A percentile compares a stretch with the other conserved stretches of the same genome.
phyloP scores from a whole-genome alignment of 2,329 filamentous ascomycete species.

The Podosphaera leucotricha region DNA sequence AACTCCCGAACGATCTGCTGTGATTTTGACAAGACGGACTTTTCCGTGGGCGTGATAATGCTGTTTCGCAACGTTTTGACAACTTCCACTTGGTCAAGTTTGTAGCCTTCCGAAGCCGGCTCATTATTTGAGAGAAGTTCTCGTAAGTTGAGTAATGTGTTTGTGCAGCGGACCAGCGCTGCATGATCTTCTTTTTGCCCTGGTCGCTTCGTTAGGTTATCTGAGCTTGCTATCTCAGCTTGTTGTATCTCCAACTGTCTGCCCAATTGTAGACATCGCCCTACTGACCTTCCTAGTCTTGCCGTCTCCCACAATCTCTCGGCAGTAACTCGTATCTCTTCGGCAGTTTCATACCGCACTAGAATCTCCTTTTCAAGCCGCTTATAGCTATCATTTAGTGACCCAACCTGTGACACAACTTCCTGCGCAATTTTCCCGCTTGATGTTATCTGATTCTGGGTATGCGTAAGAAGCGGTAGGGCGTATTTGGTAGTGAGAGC shows the following conservation, averaged over 20 bases:
- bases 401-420: constrained; percentile 57
- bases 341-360: constrained; percentile 63
- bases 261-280: constrained; percentile 57
- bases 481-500: constrained; percentile 66
- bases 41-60: constrained; percentile 48
- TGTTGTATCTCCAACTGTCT: constrained; percentile 75
- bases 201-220: constrained; percentile 16
- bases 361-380: constrained; percentile 72
- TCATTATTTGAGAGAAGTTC: constrained; percentile 46
- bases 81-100: constrained; percentile 49
- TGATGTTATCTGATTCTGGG: constrained; percentile 47
- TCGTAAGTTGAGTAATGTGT: constrained; percentile 53
- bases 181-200: constrained; percentile 39
- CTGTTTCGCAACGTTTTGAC: constrained; percentile 47
- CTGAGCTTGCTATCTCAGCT: constrained; percentile 30
- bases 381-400: constrained; percentile 63
- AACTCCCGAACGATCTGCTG: constrained; percentile 71
- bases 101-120: constrained; percentile 45
- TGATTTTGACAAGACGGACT: constrained; percentile 44
- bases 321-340: constrained; percentile 56
- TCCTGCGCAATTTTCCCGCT: constrained; percentile 49
- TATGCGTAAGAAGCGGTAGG: constrained; percentile 57
- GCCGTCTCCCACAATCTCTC: constrained; percentile 62
- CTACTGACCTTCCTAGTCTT: constrained; percentile 50
- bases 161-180: constrained; percentile 58